Conservation (phyloP, 768 basidiomycete genomes). For the Fibroporia radiculosa region DNA sequence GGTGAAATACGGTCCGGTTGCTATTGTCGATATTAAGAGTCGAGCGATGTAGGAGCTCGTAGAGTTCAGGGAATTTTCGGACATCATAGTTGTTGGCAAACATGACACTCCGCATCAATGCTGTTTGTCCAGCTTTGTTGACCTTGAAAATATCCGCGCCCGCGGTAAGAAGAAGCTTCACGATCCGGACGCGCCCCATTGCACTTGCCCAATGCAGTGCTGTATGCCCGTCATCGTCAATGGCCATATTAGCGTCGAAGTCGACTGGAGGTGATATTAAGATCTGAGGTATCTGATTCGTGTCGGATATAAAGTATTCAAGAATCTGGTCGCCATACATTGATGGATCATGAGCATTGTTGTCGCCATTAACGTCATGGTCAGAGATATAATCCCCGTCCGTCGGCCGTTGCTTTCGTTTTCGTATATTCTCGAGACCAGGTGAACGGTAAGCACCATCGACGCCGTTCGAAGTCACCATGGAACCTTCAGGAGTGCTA, state of each 20-base stretch:
- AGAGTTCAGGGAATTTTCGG: slow-evolving; percentile 95
- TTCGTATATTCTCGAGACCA: slow-evolving; percentile 31
- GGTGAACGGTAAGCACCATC: slow-evolving; percentile 31
- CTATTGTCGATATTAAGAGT: slow-evolving; percentile 98
- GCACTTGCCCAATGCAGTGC: slow-evolving; percentile 98
- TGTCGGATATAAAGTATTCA: slow-evolving; percentile 98
- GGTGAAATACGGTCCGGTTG: slow-evolving; percentile 97
- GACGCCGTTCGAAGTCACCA: slow-evolving; percentile 32
- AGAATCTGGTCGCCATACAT: slow-evolving; percentile 94
- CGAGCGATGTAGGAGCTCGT: slow-evolving; percentile 94
- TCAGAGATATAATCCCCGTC: slow-evolving; percentile 43
- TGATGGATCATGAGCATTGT: slow-evolving; percentile 45
- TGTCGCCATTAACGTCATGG: slow-evolving; percentile 32
- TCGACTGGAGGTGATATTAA: slow-evolving; percentile 83
- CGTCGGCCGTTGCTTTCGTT: slow-evolving; percentile 38
- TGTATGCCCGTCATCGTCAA: slow-evolving; percentile 97
- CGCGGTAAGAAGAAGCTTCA: slow-evolving; percentile 87
- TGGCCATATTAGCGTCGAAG: slow-evolving; percentile 92
- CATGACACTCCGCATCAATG: slow-evolving; percentile 98
- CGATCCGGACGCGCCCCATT: slow-evolving; percentile 95
- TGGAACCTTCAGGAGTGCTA: slow-evolving; percentile 44
- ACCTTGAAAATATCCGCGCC: slow-evolving; percentile 97
- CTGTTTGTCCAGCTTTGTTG: slow-evolving; percentile 94
- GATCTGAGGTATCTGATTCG: slow-evolving; percentile 80
- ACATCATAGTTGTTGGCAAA: slow-evolving; percentile 99